Evolutionary conservation across 2,329 filamentous ascomycete species (phyloP), one percentile per base, ranked within the genome.

Genomic region (Penicillium polonicum): DNA sequence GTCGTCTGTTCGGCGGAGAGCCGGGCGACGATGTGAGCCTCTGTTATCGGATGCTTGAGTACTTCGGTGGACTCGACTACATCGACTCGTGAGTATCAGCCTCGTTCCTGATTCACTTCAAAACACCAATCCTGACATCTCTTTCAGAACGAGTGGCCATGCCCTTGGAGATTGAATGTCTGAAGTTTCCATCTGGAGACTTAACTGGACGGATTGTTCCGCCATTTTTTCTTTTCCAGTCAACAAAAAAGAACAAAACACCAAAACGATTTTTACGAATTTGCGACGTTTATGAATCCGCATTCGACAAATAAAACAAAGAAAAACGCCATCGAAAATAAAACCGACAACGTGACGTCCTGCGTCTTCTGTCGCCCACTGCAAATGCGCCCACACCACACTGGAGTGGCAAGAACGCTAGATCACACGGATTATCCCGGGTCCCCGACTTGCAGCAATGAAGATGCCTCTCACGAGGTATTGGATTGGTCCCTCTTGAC

Each of bases 31-130:
- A 79, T 59, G 65, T 74, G 59, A 70, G 63, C 55, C 72, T 81
- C 43, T 80, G 78, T 66, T 76, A 76, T 64, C 74, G 75, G 55
- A 81, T 81, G 79, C 70, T 80, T 59, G 78, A 80, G 63, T 79
- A 78, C 55, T 81, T 81, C 57, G 77, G 71, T 64, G 76, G 76
- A 54, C 74, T 81, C 63, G 78, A 81, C 61, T 81, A 78, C 67
- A 77, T 80, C 59, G 69, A 79, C 57, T 67, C 70, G 71, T 76
- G 64, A 75, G 71, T 72, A 44, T 42, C 35, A 33, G 44, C n/a
- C 48, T 60, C 15, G 39, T 33, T 33, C 13, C 42, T 10, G 9
- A 25, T 36, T 25, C 7, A 35, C 29, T 15, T 35, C 4, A 38
- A 63, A 59, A 33, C 55, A 57, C 33, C 57, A 63, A 50, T 50